Evolutionary conservation across 805 yeast genomes (phyloP), one percentile per base, ranked within the genome.

Genomic region (Yarrowia keelungensis): DNA sequence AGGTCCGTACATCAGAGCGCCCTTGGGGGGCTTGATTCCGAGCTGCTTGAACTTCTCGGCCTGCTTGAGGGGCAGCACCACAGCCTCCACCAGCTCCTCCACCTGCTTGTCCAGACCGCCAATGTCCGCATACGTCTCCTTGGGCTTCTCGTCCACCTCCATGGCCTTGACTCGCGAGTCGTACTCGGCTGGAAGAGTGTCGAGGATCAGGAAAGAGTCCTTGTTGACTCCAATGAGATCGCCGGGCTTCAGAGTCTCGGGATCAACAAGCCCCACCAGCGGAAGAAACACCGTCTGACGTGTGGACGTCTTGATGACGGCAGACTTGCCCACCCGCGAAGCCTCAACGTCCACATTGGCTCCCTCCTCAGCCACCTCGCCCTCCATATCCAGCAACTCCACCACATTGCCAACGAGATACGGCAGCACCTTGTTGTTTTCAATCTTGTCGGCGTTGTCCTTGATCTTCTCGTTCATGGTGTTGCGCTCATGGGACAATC

Each of bases 141-240:
- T 90, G 70, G 99, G 99, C 77, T 94, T 93, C 81, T 95, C 99
- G 78, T 95, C 99, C 65, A 95, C 99, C 79, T 95, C 99, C 99
- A 95, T 91, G 12, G 98, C 98, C 81, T 95, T 95, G 66, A 95
- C 99, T 75, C 99, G 86, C 68, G 97, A 90, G 79, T 95, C 99
- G 77, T 95, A 95, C 80, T 95, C 99, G 2, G 97, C 92, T 11
- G 99, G 99, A 72, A 95, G 83, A 8, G 97, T 92, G 80, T 95
- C 99, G 74, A 95, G 84, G 67, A 95, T 90, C 73, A 95, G 84
- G 77, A 93, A 95, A 8, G 97, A 91, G 78, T 95, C 99, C 80
- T 95, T 95, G 79, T 95, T 95, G 68, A 95, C 99, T 75, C 99
- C 99, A 70, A 95, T 96, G 74, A 95, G 83, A 77, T 95, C 99